Percentiles rank a stretch among this genome's conserved stretches.
Evolutionary conservation across 1,284 basidiomycete genomes (phyloP).

Genomic region (Inonotus obliquus): DNA sequence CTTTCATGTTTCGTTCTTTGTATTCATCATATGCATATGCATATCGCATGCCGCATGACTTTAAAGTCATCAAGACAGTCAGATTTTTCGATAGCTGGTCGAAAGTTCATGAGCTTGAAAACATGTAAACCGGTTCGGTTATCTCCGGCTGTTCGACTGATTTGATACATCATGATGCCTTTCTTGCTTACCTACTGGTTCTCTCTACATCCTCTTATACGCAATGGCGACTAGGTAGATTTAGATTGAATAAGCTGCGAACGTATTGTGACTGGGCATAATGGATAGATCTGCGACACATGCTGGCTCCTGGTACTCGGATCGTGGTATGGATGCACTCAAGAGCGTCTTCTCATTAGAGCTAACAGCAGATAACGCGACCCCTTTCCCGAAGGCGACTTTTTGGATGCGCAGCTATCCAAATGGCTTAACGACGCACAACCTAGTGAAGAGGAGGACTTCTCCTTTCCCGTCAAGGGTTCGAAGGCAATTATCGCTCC

Average conservation of each 20-base stretch:
- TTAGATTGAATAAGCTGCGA: too few species aligned
- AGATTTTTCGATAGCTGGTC: not conserved
- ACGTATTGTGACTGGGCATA: not conserved
- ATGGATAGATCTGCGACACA: slow-evolving; percentile 64
- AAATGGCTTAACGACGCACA: slow-evolving; percentile 62
- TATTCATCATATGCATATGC: slow-evolving; percentile 9
- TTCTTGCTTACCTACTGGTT: too few species aligned
- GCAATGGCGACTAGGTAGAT: slow-evolving; percentile 16
- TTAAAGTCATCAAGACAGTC: not conserved
- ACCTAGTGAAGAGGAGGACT: slow-evolving; percentile 41
- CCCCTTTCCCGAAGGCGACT: slow-evolving; percentile 36
- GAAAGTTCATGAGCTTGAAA: not conserved
- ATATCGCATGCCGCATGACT: slow-evolving; percentile 1
- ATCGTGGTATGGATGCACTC: slow-evolving; percentile 45
- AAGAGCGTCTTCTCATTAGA: not conserved
- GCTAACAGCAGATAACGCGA: not conserved
- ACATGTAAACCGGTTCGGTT: not conserved
- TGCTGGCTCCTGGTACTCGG: slow-evolving; percentile 89
- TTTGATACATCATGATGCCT: too few species aligned
- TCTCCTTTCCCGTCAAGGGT: slow-evolving; percentile 59
- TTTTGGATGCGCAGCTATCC: slow-evolving; percentile 59
- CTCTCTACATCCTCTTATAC: not conserved
- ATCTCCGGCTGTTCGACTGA: not conserved
- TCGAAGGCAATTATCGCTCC: slow-evolving; percentile 97
- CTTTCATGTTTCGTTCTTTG: slow-evolving; percentile 5